phyloP scores from a whole-genome alignment of 73 alveolate genomes.

The Paramecium sonneborni region DNA sequence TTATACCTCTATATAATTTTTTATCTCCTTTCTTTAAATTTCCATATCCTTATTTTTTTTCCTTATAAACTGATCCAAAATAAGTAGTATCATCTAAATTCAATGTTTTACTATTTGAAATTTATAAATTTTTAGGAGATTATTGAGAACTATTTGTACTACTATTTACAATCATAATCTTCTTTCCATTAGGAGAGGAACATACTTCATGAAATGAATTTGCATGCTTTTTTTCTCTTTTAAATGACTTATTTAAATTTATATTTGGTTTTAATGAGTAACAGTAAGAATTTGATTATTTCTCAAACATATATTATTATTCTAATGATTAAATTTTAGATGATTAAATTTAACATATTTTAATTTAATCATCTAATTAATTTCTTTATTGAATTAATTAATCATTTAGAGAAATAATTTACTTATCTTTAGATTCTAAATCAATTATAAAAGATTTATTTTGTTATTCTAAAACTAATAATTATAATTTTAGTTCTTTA shows the following conservation, averaged over 20 bases:
- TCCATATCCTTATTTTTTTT: slow-evolving; percentile 39
- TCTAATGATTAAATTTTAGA: background rate
- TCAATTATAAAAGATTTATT: background rate
- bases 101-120: background rate
- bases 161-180: background rate
- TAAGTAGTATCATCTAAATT: slow-evolving; percentile 38
- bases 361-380: background rate
- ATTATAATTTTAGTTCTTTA: background rate
- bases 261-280: background rate
- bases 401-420: background rate
- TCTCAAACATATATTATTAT: background rate
- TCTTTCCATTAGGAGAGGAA: background rate
- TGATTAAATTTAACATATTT: background rate
- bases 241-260: background rate
- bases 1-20: slow-evolving; percentile 29
- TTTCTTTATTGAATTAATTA: background rate
- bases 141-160: background rate
- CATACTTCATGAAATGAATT: background rate
- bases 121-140: background rate
- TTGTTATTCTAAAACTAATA: background rate
- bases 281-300: background rate
- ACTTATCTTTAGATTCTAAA: background rate
- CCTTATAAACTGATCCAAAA: slow-evolving; percentile 12
- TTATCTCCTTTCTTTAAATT: slow-evolving; percentile 12
- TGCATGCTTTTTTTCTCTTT: background rate